Evolutionary conservation across 108 stramenopile genomes (phyloP).

Genomic region (Schizochytrium sp.): DNA sequence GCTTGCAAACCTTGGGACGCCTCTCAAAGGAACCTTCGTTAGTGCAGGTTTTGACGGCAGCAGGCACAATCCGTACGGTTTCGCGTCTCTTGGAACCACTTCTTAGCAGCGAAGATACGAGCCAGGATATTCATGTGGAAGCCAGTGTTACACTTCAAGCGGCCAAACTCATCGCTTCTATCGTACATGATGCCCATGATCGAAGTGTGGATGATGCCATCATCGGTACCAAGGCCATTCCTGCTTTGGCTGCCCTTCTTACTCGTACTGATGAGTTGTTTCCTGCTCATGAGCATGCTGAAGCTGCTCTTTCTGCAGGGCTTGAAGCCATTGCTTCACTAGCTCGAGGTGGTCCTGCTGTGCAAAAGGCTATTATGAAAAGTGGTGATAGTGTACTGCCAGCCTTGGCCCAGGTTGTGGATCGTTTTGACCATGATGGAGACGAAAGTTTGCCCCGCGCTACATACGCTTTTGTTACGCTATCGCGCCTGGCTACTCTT

Average conservation of each 20-base stretch:
- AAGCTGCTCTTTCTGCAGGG: constrained; percentile 5
- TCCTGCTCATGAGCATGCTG: constrained; percentile 32
- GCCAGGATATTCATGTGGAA: background rate
- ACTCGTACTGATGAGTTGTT: constrained; percentile 29
- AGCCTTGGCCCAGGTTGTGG: constrained; percentile 28
- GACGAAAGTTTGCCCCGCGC: constrained; percentile 22
- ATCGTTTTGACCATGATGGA: constrained; percentile 10
- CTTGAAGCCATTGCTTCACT: constrained; percentile 51
- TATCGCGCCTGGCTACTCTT: constrained; percentile 52
- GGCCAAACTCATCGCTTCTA: constrained; percentile 8
- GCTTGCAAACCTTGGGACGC: constrained; percentile 5
- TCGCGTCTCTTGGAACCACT: constrained; percentile 46
- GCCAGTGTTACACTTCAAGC: constrained; percentile 12
- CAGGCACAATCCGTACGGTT: constrained; percentile 29
- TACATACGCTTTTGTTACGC: constrained; percentile 24
- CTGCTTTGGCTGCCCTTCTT: constrained; percentile 22
- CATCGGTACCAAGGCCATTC: constrained; percentile 56
- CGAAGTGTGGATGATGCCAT: constrained; percentile 37
- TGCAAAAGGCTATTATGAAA: constrained; percentile 53
- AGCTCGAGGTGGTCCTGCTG: constrained; percentile 23
- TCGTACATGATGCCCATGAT: constrained; percentile 8
- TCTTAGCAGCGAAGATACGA: background rate
- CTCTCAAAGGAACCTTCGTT: constrained; percentile 48
- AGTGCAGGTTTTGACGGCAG: background rate
- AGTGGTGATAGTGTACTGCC: constrained; percentile 39